A percentile compares a stretch with the other conserved stretches of the same genome.
Evolutionary conservation across 371 early-diverging fungal genomes (phyloP).

Genomic region (Mortierella sp.): DNA sequence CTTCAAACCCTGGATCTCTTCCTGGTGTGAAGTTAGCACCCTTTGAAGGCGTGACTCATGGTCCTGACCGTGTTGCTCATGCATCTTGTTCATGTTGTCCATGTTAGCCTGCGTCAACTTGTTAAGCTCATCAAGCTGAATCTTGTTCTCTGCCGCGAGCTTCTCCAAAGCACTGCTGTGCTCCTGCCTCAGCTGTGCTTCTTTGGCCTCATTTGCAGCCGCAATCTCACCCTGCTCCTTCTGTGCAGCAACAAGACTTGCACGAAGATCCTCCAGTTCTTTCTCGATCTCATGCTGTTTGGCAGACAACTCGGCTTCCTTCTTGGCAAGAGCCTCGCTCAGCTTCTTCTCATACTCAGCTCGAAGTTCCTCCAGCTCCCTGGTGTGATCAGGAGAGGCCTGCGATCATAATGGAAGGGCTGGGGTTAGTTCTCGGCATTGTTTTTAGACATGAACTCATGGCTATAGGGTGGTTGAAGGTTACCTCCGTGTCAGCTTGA

Average conservation of each 20-base stretch:
- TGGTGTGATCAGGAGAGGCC: constrained; percentile 21
- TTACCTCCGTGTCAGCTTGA: constrained; percentile 14
- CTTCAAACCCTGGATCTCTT: constrained; percentile 41
- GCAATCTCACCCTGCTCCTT: constrained; percentile 35
- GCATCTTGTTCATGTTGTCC: constrained; percentile 51
- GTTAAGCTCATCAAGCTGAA: constrained; percentile 34
- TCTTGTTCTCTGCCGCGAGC: constrained; percentile 26
- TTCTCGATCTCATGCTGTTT: constrained; percentile 24
- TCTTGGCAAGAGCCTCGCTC: constrained; percentile 27
- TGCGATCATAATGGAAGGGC: background rate
- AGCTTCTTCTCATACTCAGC: constrained; percentile 25
- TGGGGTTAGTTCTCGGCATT: background rate
- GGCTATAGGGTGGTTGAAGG: too few relatives aligned
- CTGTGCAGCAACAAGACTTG: constrained; percentile 12
- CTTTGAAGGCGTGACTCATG: constrained; percentile 36
- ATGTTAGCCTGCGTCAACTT: constrained; percentile 21
- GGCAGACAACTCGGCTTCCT: constrained; percentile 28
- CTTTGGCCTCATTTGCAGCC: constrained; percentile 21
- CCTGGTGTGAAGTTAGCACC: constrained; percentile 32
- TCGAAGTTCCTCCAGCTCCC: constrained; percentile 30
- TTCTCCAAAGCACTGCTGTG: constrained; percentile 13
- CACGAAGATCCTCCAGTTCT: constrained; percentile 25
- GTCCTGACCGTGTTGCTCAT: constrained; percentile 43
- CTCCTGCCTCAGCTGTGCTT: constrained; percentile 30
- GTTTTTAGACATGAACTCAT: too few relatives aligned